Percentiles rank a stretch among this genome's conserved stretches.
Conservation (phyloP, 768 basidiomycete species). For the Paxillus involutus region DNA sequence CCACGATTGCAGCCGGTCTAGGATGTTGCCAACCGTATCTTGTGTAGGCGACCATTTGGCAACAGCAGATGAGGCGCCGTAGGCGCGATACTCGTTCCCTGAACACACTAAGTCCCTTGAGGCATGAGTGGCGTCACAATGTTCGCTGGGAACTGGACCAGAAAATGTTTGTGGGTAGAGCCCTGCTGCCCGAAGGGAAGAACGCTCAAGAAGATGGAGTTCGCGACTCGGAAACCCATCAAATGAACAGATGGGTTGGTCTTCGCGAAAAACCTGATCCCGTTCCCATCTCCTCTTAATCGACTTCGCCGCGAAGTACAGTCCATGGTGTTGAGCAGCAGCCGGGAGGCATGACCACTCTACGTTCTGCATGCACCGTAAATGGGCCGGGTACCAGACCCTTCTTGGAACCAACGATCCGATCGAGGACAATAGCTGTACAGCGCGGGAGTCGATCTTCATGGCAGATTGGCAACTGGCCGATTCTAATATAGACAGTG, state of each 20-base stretch:
- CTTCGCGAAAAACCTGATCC: slow-evolving; percentile 4
- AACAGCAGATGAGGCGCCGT: slow-evolving; percentile 5
- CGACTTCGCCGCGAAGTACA: slow-evolving; percentile 18
- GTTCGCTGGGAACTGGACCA: background rate
- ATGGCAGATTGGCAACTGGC: slow-evolving; percentile 40
- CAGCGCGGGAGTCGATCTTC: slow-evolving; percentile 24
- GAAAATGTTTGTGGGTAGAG: slow-evolving; percentile 11
- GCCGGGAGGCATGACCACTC: slow-evolving; percentile 25
- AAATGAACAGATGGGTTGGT: slow-evolving; percentile 1
- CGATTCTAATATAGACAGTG: slow-evolving; percentile 34
- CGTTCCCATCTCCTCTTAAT: slow-evolving; percentile 23
- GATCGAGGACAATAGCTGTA: slow-evolving; percentile 33
- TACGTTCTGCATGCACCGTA: slow-evolving; percentile 37
- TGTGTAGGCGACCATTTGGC: background rate
- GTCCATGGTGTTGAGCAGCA: slow-evolving; percentile 30
- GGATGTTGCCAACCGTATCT: background rate
- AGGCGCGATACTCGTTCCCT: slow-evolving; percentile 9
- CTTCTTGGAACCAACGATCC: slow-evolving; percentile 30
- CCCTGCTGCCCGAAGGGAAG: slow-evolving; percentile 9
- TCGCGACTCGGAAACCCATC: slow-evolving; percentile 5
- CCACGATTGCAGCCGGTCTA: background rate
- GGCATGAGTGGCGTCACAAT: slow-evolving; percentile 4
- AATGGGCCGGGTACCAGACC: slow-evolving; percentile 34
- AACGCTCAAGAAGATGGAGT: slow-evolving; percentile 14
- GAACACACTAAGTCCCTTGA: slow-evolving; percentile 7